phyloP scores from a whole-genome alignment of 2,329 filamentous ascomycete genomes.

The Arthroderma sp. region DNA sequence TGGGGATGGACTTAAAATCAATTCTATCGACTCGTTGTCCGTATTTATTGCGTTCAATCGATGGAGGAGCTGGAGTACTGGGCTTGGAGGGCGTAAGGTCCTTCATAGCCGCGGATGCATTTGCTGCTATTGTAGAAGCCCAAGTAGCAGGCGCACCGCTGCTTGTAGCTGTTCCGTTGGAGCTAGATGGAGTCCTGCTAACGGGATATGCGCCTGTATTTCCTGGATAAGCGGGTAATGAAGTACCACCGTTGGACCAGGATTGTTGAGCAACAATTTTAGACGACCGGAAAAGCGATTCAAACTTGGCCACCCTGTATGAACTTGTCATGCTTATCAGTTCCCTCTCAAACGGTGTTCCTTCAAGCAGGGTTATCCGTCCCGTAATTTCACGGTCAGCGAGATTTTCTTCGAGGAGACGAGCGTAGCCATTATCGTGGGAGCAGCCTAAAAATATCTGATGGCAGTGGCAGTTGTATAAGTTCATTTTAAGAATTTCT shows the following conservation, averaged over 20 bases:
- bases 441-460: conserved; percentile 48
- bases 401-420: conserved; percentile 37
- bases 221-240: not conserved
- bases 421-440: conserved; percentile 42
- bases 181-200: conserved; percentile 22
- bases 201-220: not conserved
- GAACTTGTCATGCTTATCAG: conserved; percentile 33
- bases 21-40: conserved; percentile 47
- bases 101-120: conserved; percentile 27
- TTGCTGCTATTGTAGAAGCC: conserved; percentile 23
- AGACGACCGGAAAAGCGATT: conserved; percentile 39
- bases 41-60: conserved; percentile 43
- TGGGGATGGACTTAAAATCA: conserved; percentile 37
- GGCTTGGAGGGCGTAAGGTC: conserved; percentile 24
- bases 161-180: conserved; percentile 13
- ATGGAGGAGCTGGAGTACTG: conserved; percentile 16
- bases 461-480: conserved; percentile 47
- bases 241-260: not conserved
- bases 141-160: conserved; percentile 17
- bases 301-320: conserved; percentile 39
- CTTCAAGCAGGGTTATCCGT: conserved; percentile 44
- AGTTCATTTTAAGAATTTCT: conserved; percentile 43
- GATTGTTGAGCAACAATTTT: conserved; percentile 25
- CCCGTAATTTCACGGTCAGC: conserved; percentile 31
- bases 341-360: conserved; percentile 42